Evolutionary conservation across 2,329 filamentous ascomycete genomes (phyloP).

Genomic region (Fusarium verticillioides): DNA sequence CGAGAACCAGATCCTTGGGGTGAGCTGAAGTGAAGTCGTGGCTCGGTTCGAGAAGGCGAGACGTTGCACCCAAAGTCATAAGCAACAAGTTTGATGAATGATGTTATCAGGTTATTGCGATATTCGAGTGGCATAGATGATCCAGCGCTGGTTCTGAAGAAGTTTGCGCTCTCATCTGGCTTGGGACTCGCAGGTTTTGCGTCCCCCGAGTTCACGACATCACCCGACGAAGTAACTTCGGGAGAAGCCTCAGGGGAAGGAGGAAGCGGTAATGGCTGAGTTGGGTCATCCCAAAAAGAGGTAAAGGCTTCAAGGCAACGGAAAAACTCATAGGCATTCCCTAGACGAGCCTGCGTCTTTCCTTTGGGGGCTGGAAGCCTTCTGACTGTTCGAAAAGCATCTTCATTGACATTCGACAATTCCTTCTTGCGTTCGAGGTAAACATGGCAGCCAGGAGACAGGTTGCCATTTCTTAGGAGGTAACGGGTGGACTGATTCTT

Average conservation of each 20-base stretch:
- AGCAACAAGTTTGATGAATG: slow-evolving; percentile 72
- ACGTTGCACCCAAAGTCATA: slow-evolving; percentile 75
- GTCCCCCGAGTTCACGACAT: slow-evolving; percentile 10
- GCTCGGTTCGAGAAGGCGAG: slow-evolving; percentile 65
- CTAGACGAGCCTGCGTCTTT: slow-evolving; percentile 64
- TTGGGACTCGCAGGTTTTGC: slow-evolving; percentile 25
- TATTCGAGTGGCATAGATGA: slow-evolving; percentile 68
- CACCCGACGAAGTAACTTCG: slow-evolving; percentile 30
- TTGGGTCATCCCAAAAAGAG: slow-evolving; percentile 71
- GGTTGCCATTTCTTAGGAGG: slow-evolving; percentile 63
- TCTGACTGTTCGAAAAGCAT: slow-evolving; percentile 70
- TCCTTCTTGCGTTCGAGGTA: slow-evolving; percentile 70
- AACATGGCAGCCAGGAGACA: slow-evolving; percentile 66
- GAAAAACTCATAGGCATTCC: slow-evolving; percentile 74
- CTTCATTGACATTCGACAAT: slow-evolving; percentile 65
- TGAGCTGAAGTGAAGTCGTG: slow-evolving; percentile 66
- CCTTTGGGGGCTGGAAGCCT: slow-evolving; percentile 66
- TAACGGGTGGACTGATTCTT: slow-evolving; percentile 60
- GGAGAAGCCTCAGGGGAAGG: slow-evolving; percentile 48
- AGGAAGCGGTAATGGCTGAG: slow-evolving; percentile 48
- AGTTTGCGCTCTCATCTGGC: slow-evolving; percentile 13
- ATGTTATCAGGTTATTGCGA: slow-evolving; percentile 65
- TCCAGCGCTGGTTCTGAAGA: slow-evolving; percentile 60
- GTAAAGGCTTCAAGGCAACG: slow-evolving; percentile 70
- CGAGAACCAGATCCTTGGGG: slow-evolving; percentile 48